Base-by-base conservation (phyloP, 495 filamentous ascomycete species). In the Penicillium lividum region DNA sequence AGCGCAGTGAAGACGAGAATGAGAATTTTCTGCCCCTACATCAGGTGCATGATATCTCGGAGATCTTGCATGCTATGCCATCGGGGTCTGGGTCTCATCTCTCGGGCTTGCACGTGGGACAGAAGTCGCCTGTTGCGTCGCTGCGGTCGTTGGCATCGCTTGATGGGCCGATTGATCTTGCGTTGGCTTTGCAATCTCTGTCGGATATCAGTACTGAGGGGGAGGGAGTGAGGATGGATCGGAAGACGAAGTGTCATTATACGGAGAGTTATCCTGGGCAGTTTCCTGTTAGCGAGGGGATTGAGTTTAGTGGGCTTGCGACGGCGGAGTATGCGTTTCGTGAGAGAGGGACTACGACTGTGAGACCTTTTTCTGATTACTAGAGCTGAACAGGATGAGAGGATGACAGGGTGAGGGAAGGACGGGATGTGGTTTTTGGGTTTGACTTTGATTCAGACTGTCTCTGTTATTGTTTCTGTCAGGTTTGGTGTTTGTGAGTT, bases 331-430 rank as follows among this genome's bases (percentile, higher is more conserved):
- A 59, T 45, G 52, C 54, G 27, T 57, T 73, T 34, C 60, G 63
- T 11, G 67, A 68, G 49, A 56, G 53, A 30, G 68, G 63, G 13
- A 66, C 63, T 38, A 73, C 68, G 33, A 63, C 65, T 52, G 74
- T 70, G 34, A 57, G 74, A 46, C 74, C 74, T 29, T 75, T 74
- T 52, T 74, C 74, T 13, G 70, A 73, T 53, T 64, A 70, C 16
- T 70, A 60, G 49, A 18, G 18, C 0, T n/a, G 30, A 36, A 3
- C 3, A 18, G 15, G 8, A 6, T 51, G 48, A 36, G 5, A 15
- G 15, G 15, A 16, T 30, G 13, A 8, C 25, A n/a, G n/a, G 42
- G 29, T 47, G 5, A 40, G 10, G 6, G 38, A 28, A 49, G 0
- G 5, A n/a, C 11, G 11, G 13, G 11, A 31, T 31, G 10, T n/a